A percentile compares a stretch with the other conserved stretches of the same genome.
Conservation (phyloP, 1,139 yeast genomes). For the Geotrichum macrosporum region DNA sequence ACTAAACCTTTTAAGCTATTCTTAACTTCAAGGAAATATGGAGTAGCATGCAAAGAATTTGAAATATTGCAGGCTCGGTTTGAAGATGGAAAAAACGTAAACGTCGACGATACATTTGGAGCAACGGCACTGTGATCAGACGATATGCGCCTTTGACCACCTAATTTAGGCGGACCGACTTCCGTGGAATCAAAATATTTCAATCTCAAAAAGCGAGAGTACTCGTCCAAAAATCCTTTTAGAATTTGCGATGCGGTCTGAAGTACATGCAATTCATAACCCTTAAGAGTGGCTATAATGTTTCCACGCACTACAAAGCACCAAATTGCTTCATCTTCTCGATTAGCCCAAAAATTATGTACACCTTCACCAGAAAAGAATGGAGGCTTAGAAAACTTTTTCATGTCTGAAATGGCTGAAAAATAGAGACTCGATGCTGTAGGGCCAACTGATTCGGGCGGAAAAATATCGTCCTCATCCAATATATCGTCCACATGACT, state of each 20-base stretch:
- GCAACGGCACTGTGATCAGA: neutral
- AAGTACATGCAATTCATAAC: neutral
- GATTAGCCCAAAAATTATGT: neutral
- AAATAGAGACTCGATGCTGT: constrained; percentile 4
- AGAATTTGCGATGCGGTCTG: neutral
- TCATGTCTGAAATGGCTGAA: neutral
- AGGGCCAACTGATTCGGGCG: neutral
- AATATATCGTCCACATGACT: too few species aligned
- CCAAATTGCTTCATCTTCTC: neutral
- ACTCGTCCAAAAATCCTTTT: neutral
- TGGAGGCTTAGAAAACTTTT: neutral
- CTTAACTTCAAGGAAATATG: too few species aligned
- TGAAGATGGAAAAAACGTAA: too few species aligned
- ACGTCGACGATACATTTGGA: neutral
- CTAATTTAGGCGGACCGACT: too few species aligned
- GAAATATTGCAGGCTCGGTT: neutral
- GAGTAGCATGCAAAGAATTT: neutral
- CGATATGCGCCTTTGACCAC: neutral
- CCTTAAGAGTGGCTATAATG: neutral
- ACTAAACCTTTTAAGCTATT: too few species aligned
- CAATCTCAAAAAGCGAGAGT: neutral
- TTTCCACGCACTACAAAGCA: neutral
- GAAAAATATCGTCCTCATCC: too few species aligned
- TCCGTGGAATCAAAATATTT: too few species aligned
- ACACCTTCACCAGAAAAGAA: neutral